A percentile compares a stretch with the other conserved stretches of the same genome.
Evolutionary conservation across 441 rosid species (phyloP).

Genomic region (Flueggea neowawraea): DNA sequence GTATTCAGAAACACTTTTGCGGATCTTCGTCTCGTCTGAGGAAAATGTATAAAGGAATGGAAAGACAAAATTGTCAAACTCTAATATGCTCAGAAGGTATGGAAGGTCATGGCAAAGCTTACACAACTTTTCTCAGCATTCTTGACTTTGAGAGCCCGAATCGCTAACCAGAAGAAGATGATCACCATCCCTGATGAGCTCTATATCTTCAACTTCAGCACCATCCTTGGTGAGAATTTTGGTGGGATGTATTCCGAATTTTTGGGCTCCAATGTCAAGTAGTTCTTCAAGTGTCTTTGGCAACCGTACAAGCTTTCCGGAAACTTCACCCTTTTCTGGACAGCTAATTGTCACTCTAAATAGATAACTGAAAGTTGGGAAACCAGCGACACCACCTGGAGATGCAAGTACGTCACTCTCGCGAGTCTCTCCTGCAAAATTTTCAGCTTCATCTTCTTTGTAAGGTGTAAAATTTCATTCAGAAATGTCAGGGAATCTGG

Average conservation of each 20-base stretch:
- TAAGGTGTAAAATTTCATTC: not conserved
- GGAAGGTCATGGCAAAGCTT: too few relatives aligned
- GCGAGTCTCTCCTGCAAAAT: conserved; percentile 28
- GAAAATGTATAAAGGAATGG: too few relatives aligned
- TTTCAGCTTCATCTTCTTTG: not conserved
- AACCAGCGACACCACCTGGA: conserved; percentile 17
- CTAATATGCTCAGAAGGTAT: too few relatives aligned
- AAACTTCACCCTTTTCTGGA: conserved; percentile 37
- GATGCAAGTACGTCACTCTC: conserved; percentile 23
- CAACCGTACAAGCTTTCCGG: conserved; percentile 51
- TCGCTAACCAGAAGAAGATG: conserved; percentile 49
- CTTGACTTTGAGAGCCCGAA: conserved; percentile 9
- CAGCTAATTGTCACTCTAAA: conserved; percentile 69
- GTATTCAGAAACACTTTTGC: too few relatives aligned
- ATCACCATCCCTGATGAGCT: conserved; percentile 87
- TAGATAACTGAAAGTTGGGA: conserved; percentile 17
- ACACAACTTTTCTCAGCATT: too few relatives aligned
- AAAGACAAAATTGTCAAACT: too few relatives aligned
- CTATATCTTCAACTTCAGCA: conserved; percentile 77
- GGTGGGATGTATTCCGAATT: conserved; percentile 48
- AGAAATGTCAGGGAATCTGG: too few relatives aligned
- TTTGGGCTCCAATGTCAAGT: conserved; percentile 47
- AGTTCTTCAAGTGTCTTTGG: conserved; percentile 68
- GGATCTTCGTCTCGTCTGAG: too few relatives aligned
- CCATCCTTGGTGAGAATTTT: conserved; percentile 57